Conservation (phyloP, 2,329 filamentous ascomycete species). For the Albophoma yamanashiensis region DNA sequence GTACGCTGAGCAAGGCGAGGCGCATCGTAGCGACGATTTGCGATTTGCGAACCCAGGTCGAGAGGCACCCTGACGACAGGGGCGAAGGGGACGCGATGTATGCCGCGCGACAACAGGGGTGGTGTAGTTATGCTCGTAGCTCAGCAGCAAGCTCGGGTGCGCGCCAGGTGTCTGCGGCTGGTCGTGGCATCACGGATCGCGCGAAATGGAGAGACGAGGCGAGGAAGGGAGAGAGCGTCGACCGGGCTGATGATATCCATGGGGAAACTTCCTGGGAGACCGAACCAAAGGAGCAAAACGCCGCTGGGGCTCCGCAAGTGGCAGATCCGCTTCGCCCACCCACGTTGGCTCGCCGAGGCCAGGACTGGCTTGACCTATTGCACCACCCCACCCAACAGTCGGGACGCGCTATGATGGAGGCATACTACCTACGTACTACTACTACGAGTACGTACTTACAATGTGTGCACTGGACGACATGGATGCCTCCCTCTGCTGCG, state of each 20-base stretch:
- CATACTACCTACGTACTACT: too few relatives aligned
- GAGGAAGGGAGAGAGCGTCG: background rate
- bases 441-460: too few relatives aligned
- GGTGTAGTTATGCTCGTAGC: background rate
- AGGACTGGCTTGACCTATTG: background rate
- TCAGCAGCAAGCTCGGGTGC: background rate
- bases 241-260: background rate
- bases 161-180: background rate
- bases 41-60: background rate
- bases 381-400: background rate
- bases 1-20: conserved; percentile 5
- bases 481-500: background rate
- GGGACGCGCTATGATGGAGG: background rate
- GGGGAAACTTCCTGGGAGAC: background rate
- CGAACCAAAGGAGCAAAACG: background rate
- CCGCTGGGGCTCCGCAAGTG: background rate
- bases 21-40: conserved; percentile 7
- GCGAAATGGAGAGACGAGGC: background rate
- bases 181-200: background rate
- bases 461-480: background rate
- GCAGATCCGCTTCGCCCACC: background rate
- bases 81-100: background rate
- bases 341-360: background rate
- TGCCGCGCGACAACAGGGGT: background rate
- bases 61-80: background rate